Conservation (phyloP, 352 stramenopile species). For the Pythium pyrilobum region DNA sequence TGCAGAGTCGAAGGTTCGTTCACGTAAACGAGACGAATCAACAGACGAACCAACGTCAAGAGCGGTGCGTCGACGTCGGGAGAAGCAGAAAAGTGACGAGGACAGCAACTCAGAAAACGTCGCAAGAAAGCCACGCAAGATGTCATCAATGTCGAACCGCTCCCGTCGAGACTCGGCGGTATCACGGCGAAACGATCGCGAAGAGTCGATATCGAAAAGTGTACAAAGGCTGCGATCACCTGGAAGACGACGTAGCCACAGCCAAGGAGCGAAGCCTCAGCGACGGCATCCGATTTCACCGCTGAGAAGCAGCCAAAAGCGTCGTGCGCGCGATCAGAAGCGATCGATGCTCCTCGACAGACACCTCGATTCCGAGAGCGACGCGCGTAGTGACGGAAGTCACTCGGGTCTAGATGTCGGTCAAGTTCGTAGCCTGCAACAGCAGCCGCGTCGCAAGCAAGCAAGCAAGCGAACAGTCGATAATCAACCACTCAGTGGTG, state of each 20-base stretch:
- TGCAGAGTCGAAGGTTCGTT: too few species aligned
- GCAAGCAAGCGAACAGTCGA: neutral
- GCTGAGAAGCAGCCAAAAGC: too few species aligned
- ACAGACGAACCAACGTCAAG: too few species aligned
- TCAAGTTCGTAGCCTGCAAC: neutral
- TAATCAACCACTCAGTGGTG: neutral
- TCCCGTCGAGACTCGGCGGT: neutral
- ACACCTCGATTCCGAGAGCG: neutral
- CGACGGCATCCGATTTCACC: too few species aligned
- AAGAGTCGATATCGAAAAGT: too few species aligned
- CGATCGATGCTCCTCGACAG: too few species aligned
- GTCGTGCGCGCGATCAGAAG: too few species aligned
- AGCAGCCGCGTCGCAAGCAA: neutral
- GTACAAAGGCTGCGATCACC: too few species aligned
- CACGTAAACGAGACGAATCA: neutral
- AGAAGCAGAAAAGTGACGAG: constrained; percentile 2
- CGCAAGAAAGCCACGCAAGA: neutral
- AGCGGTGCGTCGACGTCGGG: neutral
- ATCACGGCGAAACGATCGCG: too few species aligned
- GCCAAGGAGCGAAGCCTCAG: too few species aligned
- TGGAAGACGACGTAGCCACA: too few species aligned
- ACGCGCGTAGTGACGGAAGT: neutral
- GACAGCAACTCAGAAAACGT: neutral
- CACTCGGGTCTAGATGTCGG: constrained; percentile 10
- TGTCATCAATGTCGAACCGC: neutral